Evolutionary conservation across 1,284 basidiomycete species (phyloP).

Genomic region (Ceratobasidium sp.): DNA sequence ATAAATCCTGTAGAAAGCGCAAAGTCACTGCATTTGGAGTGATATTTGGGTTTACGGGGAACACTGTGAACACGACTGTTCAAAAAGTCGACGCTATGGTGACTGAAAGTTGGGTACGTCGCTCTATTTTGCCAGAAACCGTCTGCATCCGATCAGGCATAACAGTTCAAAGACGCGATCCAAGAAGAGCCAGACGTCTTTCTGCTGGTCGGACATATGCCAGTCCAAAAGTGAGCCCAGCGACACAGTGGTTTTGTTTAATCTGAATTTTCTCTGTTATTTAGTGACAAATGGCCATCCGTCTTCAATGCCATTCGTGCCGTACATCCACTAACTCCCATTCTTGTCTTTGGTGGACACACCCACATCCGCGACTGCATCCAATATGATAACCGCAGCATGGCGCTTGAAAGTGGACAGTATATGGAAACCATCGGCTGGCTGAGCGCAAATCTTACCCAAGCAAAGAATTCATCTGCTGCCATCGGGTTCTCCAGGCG

Average conservation of each 20-base stretch:
- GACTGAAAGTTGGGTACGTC: conserved; percentile 66
- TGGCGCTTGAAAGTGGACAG: conserved; percentile 82
- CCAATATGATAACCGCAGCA: conserved; percentile 72
- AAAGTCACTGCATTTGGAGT: conserved; percentile 84
- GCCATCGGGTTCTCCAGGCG: conserved; percentile 74
- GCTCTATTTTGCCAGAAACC: not conserved
- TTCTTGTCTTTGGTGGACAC: conserved; percentile 85
- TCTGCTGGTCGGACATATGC: conserved; percentile 72
- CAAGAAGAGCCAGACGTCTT: conserved; percentile 87
- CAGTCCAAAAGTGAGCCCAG: conserved; percentile 32
- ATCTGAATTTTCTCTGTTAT: not conserved
- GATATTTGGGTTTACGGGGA: conserved; percentile 79
- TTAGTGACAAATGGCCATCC: conserved; percentile 60
- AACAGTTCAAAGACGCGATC: conserved; percentile 81
- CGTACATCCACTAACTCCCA: conserved; percentile 78
- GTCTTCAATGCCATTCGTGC: conserved; percentile 81
- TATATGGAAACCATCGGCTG: conserved; percentile 89
- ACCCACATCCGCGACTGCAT: conserved; percentile 83
- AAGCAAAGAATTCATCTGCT: conserved; percentile 61
- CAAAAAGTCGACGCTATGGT: conserved; percentile 81
- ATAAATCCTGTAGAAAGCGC: conserved; percentile 65
- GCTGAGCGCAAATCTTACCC: conserved; percentile 52
- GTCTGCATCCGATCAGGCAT: not conserved
- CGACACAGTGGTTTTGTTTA: not conserved
- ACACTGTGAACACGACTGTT: conserved; percentile 75